These are phyloP conservation scores for Neurospora sp. DNA, from an alignment of 2,329 filamentous ascomycete species.

Conservation along the genomic window DNA sequence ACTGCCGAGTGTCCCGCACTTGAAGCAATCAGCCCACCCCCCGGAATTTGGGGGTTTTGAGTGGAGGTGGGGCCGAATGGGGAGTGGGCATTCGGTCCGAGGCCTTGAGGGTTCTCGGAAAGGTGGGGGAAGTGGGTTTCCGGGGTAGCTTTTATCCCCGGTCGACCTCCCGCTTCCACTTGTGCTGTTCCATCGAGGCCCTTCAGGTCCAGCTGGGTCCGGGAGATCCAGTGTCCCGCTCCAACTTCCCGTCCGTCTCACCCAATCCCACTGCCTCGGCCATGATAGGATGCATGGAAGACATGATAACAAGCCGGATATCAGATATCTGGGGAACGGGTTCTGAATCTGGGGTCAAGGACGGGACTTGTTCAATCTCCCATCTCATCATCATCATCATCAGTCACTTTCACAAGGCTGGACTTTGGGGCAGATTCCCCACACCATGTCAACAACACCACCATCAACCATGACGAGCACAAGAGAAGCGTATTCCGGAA, in stretches of 20 bases:
- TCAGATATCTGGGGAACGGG: background rate
- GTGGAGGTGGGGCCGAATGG: background rate
- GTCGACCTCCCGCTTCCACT: background rate
- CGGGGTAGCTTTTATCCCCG: background rate
- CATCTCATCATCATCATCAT: background rate
- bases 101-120: background rate
- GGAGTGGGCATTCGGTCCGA: background rate
- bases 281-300: background rate
- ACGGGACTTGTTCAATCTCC: background rate
- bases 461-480: background rate
- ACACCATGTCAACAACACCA: background rate
- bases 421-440: background rate
- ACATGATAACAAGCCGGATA: background rate
- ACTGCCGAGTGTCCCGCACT: background rate
- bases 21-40: background rate
- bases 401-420: background rate
- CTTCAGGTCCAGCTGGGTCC: background rate
- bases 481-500: constrained; percentile 15
- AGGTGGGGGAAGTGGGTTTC: background rate
- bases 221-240: background rate
- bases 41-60: background rate
- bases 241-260: background rate
- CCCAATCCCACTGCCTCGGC: background rate
- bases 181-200: background rate
- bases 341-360: background rate